Conservation (phyloP, 495 filamentous ascomycete species). For the Penicillium subrubescens region DNA sequence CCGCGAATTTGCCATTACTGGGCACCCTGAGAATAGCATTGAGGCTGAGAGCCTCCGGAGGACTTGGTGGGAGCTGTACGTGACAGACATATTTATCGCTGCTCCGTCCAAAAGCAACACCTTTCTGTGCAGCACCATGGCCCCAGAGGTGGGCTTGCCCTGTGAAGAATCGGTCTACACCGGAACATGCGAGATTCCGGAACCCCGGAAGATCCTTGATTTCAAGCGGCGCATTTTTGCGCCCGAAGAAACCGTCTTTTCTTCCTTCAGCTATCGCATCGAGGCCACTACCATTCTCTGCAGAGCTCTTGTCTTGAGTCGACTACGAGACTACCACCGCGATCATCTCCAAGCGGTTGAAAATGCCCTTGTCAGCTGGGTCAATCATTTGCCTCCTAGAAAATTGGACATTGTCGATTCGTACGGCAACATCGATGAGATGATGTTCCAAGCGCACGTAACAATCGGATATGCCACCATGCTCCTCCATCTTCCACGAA, state of each 20-base stretch:
- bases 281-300: slow-evolving; percentile 43
- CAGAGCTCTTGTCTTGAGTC: slow-evolving; percentile 40
- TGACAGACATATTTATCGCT: slow-evolving; percentile 41
- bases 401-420: slow-evolving; percentile 48
- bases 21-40: slow-evolving; percentile 25
- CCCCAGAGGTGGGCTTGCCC: slow-evolving; percentile 39
- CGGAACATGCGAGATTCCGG: slow-evolving; percentile 29
- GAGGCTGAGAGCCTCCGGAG: slow-evolving; percentile 44
- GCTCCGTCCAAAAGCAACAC: slow-evolving; percentile 31
- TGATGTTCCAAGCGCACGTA: slow-evolving; percentile 48
- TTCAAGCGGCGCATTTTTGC: slow-evolving; percentile 42
- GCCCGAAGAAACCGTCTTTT: slow-evolving; percentile 39
- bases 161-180: slow-evolving; percentile 44
- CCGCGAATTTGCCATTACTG: slow-evolving; percentile 33
- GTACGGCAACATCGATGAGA: slow-evolving; percentile 49
- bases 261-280: slow-evolving; percentile 48
- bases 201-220: slow-evolving; percentile 32
- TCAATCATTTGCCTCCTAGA: slow-evolving; percentile 42
- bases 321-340: slow-evolving; percentile 37
- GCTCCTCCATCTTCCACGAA: slow-evolving; percentile 45
- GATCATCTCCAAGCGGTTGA: slow-evolving; percentile 48
- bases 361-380: slow-evolving; percentile 49
- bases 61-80: slow-evolving; percentile 49
- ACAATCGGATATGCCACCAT: slow-evolving; percentile 45
- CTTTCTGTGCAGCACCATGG: slow-evolving; percentile 35